Conservation (phyloP, 2,329 filamentous ascomycete species). For the Epichloe scottii region DNA sequence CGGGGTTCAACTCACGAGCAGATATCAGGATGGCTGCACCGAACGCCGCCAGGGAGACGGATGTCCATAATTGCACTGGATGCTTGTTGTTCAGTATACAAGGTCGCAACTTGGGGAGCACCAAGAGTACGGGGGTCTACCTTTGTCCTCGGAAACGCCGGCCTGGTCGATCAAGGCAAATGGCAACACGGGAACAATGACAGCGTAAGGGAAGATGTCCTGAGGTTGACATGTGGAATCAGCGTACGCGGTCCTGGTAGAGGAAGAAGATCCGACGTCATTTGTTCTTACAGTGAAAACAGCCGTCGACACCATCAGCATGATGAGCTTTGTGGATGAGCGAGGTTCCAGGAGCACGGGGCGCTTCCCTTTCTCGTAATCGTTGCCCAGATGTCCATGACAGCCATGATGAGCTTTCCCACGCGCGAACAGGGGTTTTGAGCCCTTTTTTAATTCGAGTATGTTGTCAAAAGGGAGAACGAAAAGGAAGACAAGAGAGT, state of each 20-base stretch:
- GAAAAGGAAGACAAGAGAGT: neutral
- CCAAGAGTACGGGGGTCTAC: constrained; percentile 1
- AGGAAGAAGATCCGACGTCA: neutral
- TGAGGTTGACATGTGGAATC: constrained; percentile 4
- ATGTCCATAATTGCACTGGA: constrained; percentile 23
- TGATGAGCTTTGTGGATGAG: constrained; percentile 20
- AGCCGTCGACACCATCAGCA: constrained; percentile 20
- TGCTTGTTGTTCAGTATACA: neutral
- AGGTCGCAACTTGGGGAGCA: neutral
- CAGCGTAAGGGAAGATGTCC: constrained; percentile 24
- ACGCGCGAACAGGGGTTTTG: constrained; percentile 4
- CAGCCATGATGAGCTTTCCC: constrained; percentile 8
- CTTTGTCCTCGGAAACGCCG: constrained; percentile 12
- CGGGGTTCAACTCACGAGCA: constrained; percentile 15
- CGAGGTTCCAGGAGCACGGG: constrained; percentile 18
- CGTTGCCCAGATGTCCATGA: constrained; percentile 6
- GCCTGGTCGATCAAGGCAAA: constrained; percentile 17
- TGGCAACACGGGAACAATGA: constrained; percentile 22
- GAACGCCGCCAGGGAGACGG: constrained; percentile 22
- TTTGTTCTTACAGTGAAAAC: constrained; percentile 19
- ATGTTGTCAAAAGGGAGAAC: neutral
- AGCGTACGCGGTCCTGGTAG: neutral
- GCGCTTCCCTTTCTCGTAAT: constrained; percentile 11
- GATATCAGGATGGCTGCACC: constrained; percentile 18
- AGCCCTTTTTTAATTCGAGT: neutral